Evolutionary conservation across 225 moss, liverwort and hornwort genomes (phyloP), one percentile per base, ranked within the genome.

Genomic region (Asterella californica): DNA sequence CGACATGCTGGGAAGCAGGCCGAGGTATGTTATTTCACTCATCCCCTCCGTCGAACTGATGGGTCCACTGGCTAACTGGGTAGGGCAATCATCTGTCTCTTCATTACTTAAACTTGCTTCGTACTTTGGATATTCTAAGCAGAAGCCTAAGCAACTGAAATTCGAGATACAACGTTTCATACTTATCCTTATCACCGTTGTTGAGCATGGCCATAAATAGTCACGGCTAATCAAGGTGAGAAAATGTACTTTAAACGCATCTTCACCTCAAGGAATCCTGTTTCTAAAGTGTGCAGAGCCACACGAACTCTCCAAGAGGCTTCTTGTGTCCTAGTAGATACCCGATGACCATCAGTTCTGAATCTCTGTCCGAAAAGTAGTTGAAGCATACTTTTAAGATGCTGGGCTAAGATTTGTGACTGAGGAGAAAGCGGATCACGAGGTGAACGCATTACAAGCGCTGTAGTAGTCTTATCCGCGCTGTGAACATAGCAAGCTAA

Each of bases 1-100:
- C 91, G 96, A 76, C 96, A 96, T 87, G 96, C 96, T 79, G 96
- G 96, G 53, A 89, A 83, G 87, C 94, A 94, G 89, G 96, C 96
- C 53, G 94, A 94, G 89, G 96, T 94, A 72, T 81, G 82, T 69
- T 2, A 34, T 57, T 76, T 68, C 45, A 77, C 42, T 68, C 45
- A 77, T n/a, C 45, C 46, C 25, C 19, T 37, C 19, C 46, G 21
- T 71, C 7, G 17, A 38, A 38, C 30, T 67, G 36, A 30, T 67
- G 30, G 67, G 8, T 67, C 42, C 57, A 57, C 17, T 18, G 17
- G 57, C 57, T 21, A 15, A 57, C 24, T 57, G 18, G 18, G 0
- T 4, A 15, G 15, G 18, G 57, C 15, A 19, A 15, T 22, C 24
- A 17, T 5, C 57, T 42, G 57, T 15, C 17, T 19, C 57, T 0